These are phyloP conservation scores for Aphanomyces astaci DNA, from an alignment of 352 stramenopile species.

Conservation along the genomic window DNA sequence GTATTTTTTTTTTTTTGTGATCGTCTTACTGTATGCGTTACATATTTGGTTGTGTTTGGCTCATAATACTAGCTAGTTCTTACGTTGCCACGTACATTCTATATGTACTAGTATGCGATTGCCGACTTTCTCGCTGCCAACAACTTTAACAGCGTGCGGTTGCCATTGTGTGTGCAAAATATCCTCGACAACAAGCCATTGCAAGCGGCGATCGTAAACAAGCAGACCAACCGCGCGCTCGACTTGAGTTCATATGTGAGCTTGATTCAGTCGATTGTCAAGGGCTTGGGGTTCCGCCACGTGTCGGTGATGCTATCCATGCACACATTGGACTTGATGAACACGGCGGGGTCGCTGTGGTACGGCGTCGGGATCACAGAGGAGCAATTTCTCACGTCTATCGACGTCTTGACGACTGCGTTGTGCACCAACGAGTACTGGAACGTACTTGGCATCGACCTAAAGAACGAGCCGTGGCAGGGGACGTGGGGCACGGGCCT, in stretches of 20 bases:
- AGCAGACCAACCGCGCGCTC: conserved; percentile 26
- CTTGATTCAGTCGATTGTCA: conserved; percentile 25
- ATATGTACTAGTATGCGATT: conserved; percentile 30
- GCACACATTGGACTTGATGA: conserved; percentile 31
- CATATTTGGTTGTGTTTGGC: too few species aligned
- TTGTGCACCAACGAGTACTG: conserved; percentile 34
- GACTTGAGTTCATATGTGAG: conserved; percentile 22
- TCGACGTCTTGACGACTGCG: conserved; percentile 35
- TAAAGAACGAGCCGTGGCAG: conserved; percentile 54
- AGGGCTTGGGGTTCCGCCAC: conserved; percentile 20
- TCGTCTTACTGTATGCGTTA: too few species aligned
- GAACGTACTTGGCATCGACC: conserved; percentile 51
- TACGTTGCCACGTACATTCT: too few species aligned
- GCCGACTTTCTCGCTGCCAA: conserved; percentile 34
- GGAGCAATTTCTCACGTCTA: conserved; percentile 34
- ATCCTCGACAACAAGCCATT: conserved; percentile 24
- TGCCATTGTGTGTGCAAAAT: conserved; percentile 30
- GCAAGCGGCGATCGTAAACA: conserved; percentile 20
- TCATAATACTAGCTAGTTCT: too few species aligned
- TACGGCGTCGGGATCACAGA: conserved; percentile 34
- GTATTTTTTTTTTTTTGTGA: too few species aligned
- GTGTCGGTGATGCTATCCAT: conserved; percentile 43
- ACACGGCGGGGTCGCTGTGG: conserved; percentile 34
- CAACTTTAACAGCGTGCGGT: conserved; percentile 40
- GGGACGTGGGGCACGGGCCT: conserved; percentile 39